phyloP scores from a whole-genome alignment of 306 rosid genomes.

The Casuarina cunninghamiana region DNA sequence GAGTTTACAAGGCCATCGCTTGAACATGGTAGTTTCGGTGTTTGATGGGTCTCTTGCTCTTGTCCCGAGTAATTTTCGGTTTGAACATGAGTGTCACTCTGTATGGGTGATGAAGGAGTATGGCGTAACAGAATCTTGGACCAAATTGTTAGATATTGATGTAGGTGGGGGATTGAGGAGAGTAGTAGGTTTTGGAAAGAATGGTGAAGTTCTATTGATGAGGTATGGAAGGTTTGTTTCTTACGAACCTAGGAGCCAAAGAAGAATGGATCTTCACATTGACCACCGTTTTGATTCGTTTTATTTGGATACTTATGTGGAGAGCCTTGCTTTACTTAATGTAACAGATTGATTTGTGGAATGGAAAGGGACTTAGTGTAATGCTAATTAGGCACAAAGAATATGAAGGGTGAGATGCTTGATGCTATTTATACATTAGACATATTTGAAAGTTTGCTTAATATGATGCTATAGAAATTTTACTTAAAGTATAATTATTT shows the following conservation, averaged over 20 bases:
- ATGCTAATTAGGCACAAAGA: not conserved
- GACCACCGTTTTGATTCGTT: not conserved
- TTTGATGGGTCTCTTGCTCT: not conserved
- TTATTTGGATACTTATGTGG: not conserved
- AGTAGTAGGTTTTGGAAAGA: not conserved
- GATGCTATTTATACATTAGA: not conserved
- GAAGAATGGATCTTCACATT: not conserved
- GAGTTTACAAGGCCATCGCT: not conserved
- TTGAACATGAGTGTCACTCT: not conserved
- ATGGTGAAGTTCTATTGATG: not conserved
- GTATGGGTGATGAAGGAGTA: constrained; percentile 4
- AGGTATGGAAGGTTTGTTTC: not conserved
- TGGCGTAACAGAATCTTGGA: not conserved
- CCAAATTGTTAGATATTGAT: not conserved
- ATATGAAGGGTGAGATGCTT: not conserved
- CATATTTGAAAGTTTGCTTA: not conserved
- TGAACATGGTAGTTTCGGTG: not conserved
- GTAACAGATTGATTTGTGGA: not conserved
- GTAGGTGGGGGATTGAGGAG: not conserved
- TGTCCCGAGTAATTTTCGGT: not conserved
- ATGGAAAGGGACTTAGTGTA: too few relatives aligned
- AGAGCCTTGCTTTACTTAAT: not conserved
- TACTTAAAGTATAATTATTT: too few relatives aligned
- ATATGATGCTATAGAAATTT: too few relatives aligned
- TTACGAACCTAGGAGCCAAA: not conserved